Evolutionary conservation across 2,329 filamentous ascomycete species (phyloP).

Genomic region (Diaporthe velutina): DNA sequence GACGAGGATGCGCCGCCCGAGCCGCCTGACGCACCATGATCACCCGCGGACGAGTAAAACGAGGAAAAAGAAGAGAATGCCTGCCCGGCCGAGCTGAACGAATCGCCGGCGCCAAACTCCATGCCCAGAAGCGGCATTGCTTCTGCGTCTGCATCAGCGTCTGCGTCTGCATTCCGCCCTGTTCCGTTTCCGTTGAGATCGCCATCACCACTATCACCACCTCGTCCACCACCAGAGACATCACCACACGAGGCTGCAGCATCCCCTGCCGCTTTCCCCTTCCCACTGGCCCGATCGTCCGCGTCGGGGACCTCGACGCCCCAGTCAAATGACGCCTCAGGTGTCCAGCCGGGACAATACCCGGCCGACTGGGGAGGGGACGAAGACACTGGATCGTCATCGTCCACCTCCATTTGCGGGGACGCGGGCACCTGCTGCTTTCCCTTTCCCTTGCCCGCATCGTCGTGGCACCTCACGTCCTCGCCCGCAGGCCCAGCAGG

Average conservation of each 20-base stretch:
- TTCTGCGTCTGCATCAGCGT: background rate
- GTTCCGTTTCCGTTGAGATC: background rate
- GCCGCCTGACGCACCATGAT: background rate
- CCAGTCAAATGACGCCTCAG: conserved; percentile 26
- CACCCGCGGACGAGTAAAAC: background rate
- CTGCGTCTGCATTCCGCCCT: background rate
- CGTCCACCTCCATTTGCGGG: conserved; percentile 8
- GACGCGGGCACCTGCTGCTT: conserved; percentile 6
- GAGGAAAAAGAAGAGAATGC: background rate
- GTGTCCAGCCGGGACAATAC: conserved; percentile 13
- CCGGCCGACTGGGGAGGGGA: background rate
- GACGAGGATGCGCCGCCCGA: background rate
- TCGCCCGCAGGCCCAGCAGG: background rate
- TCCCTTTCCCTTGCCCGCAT: conserved; percentile 9
- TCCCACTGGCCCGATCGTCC: background rate
- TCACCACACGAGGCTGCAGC: background rate
- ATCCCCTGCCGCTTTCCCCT: background rate
- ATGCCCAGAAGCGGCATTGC: background rate
- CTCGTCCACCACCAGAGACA: background rate
- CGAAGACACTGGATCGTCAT: background rate
- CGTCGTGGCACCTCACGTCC: background rate
- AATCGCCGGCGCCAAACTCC: background rate
- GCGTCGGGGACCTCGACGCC: background rate
- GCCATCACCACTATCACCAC: background rate
- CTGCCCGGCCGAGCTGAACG: conserved; percentile 4